Evolutionary conservation across 805 yeast species (phyloP), one percentile per base, ranked within the genome.

Genomic region (Starmerella davenportii): DNA sequence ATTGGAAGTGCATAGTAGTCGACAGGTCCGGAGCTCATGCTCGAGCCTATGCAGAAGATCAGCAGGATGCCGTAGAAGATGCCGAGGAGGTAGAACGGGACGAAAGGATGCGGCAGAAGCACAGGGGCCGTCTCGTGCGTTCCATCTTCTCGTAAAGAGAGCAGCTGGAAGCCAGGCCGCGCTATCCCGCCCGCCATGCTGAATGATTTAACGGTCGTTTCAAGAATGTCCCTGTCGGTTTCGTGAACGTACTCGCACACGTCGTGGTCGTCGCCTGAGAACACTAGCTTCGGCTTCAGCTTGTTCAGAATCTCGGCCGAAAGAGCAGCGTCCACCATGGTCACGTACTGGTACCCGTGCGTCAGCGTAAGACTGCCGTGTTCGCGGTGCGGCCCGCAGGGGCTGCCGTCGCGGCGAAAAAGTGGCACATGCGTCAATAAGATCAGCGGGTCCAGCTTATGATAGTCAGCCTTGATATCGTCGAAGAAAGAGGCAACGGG

Each of bases 201-300:
- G 38, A 78, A 72, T 3, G 93, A 73, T 56, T 90, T 90, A 21
- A 85, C 84, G 0, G 95, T 81, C 45, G 78, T 72, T 55, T 90
- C 98, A 37, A 75, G 76, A 2, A 72, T 64, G 9, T 40, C 38
- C 5, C 27, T 38, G 5, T 30, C 32, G 44, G 52, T 60, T 4
- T 48, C 40, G 54, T 87, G 95, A 17, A 60, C 59, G 23, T 77
- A 67, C 46, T 79, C 81, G 56, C 99, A 90, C 49, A 81, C 84
- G 56, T 90, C 98, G 60, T 90, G 99, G 55, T 90, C 98, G 56
- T 90, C 99, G 1, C 98, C 99, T 4, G 92, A 73, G 52, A 84
- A 80, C 3, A 79, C 65, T 9, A 75, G 56, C 14, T 63, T 63
- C 0, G 99, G 99, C 34, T 67, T 59, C 1, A 87, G 55, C 8